Percentiles rank a stretch among this genome's conserved stretches.
Conservation (phyloP, 2,329 filamentous ascomycete species). For the Alternaria panax region DNA sequence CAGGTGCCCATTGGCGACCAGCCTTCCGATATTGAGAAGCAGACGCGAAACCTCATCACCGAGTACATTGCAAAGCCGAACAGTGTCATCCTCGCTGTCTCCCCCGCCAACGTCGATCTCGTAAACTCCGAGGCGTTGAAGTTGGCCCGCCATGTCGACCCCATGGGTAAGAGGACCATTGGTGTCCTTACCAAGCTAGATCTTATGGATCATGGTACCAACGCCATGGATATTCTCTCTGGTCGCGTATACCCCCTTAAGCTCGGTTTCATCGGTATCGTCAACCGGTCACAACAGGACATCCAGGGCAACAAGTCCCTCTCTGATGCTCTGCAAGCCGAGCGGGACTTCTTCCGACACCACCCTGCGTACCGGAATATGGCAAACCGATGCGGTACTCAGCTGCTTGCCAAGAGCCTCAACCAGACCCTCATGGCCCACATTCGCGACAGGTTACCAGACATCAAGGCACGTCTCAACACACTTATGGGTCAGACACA, state of each 20-base stretch:
- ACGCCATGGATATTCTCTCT: constrained; percentile 96
- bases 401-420: constrained; percentile 90
- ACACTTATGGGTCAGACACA: constrained; percentile 99
- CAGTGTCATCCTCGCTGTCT: constrained; percentile 96
- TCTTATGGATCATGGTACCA: constrained; percentile 98
- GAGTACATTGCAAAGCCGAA: constrained; percentile 99
- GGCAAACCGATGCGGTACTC: constrained; percentile 88
- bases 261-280: constrained; percentile 95
- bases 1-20: constrained; percentile 97
- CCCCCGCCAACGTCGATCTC: constrained; percentile 95
- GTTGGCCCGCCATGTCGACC: constrained; percentile 94
- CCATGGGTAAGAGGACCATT: constrained; percentile 91
- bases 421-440: constrained; percentile 96
- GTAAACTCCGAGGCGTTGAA: constrained; percentile 98
- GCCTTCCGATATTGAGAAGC: constrained; percentile 96
- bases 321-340: constrained; percentile 85
- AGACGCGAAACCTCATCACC: constrained; percentile 93
- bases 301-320: constrained; percentile 97
- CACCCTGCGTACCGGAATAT: constrained; percentile 98
- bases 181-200: constrained; percentile 97
- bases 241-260: constrained; percentile 96
- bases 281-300: constrained; percentile 97
- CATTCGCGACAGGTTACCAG: constrained; percentile 92
- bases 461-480: constrained; percentile 97
- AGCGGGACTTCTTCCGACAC: constrained; percentile 94